Conservation (phyloP, 164 flowering plant genomes). For the Umbilicus rupestris region DNA sequence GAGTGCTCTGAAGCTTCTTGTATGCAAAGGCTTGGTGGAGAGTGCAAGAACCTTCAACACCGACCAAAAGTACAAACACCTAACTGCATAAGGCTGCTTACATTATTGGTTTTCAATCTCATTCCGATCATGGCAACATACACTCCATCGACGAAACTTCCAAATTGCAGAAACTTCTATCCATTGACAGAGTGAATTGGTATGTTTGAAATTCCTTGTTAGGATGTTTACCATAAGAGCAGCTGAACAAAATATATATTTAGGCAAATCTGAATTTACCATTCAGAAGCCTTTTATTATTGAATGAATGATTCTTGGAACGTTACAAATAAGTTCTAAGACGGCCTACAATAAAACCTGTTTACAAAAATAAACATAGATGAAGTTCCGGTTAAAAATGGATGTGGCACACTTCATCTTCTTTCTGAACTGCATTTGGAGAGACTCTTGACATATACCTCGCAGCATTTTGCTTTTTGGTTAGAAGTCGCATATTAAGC, state of each 20-base stretch:
- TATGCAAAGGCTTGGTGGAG: conserved; percentile 57
- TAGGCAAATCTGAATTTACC: not conserved
- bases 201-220: too few species aligned
- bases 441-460: not conserved
- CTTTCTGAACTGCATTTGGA: not conserved
- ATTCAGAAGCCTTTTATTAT: not conserved
- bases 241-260: too few species aligned
- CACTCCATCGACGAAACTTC: too few species aligned
- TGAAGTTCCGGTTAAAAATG: too few species aligned
- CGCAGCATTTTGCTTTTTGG: not conserved
- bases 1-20: conserved; percentile 40
- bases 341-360: too few species aligned
- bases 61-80: conserved; percentile 80
- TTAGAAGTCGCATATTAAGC: not conserved
- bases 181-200: too few species aligned
- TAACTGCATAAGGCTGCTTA: conserved; percentile 27
- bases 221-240: not conserved
- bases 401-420: too few species aligned
- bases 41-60: conserved; percentile 63
- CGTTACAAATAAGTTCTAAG: not conserved
- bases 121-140: not conserved
- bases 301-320: not conserved
- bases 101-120: conserved; percentile 14
- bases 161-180: too few species aligned
- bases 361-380: too few species aligned